Conservation (phyloP, 345 rosid genomes). For the Alliaria petiolata region DNA sequence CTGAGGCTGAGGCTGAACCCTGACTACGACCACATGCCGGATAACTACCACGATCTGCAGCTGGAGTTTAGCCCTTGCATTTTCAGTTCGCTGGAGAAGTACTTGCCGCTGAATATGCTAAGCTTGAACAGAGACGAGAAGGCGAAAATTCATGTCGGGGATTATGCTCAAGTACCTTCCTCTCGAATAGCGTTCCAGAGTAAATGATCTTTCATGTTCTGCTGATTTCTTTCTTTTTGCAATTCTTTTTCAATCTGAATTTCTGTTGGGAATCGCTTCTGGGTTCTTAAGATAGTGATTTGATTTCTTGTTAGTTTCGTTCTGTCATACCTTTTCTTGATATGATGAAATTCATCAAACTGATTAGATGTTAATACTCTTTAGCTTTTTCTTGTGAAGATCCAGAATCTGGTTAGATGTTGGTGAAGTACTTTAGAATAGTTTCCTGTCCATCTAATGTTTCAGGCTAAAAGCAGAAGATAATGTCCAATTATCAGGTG, state of each 20-base stretch:
- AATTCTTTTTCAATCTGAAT: too few relatives aligned
- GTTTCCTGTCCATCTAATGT: too few relatives aligned
- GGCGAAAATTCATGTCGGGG: constrained; percentile 50
- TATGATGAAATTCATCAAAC: too few relatives aligned
- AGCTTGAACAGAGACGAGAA: constrained; percentile 44
- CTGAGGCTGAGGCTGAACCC: constrained; percentile 45
- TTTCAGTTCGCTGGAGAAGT: constrained; percentile 62
- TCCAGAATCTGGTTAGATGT: too few relatives aligned
- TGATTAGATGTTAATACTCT: too few relatives aligned
- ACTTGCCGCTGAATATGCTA: constrained; percentile 54
- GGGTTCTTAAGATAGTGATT: too few relatives aligned
- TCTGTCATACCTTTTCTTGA: too few relatives aligned
- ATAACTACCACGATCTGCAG: constrained; percentile 60
- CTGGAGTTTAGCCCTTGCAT: constrained; percentile 55
- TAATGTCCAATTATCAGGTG: constrained; percentile 66
- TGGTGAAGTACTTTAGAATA: too few relatives aligned
- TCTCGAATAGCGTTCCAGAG: constrained; percentile 51
- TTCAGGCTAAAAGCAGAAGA: constrained; percentile 59
- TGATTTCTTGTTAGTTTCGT: too few relatives aligned
- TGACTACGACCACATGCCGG: constrained; percentile 50
- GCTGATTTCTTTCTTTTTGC: too few relatives aligned
- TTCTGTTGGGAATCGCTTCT: too few relatives aligned
- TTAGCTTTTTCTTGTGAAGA: too few relatives aligned
- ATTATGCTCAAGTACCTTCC: constrained; percentile 59
- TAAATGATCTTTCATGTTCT: neutral